phyloP scores from a whole-genome alignment of 2,329 filamentous ascomycete species.

The Grosmannia huntii region DNA sequence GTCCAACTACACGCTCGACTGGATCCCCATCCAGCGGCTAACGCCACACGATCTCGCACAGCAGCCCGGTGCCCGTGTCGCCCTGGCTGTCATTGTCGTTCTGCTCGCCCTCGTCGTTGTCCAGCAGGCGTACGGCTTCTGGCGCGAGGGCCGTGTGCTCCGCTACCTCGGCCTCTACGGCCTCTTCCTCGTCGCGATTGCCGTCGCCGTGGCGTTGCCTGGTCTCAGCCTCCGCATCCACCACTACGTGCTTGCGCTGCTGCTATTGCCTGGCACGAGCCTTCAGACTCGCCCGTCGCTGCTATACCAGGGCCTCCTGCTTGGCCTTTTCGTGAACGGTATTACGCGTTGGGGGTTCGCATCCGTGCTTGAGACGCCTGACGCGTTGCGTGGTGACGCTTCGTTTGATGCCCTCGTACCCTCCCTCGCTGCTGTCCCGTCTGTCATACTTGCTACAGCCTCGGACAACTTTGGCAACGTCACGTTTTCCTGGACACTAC shows the following conservation, averaged over 20 bases:
- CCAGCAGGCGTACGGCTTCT: conserved; percentile 74
- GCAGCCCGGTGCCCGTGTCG: conserved; percentile 78
- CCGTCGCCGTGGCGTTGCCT: conserved; percentile 60
- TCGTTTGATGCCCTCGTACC: conserved; percentile 51
- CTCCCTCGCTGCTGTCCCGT: conserved; percentile 5
- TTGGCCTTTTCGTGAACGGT: conserved; percentile 90
- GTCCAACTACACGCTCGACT: conserved; percentile 90
- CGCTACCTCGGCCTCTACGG: conserved; percentile 68
- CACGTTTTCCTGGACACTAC: conserved; percentile 41
- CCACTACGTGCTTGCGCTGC: conserved; percentile 81
- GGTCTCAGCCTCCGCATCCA: conserved; percentile 77
- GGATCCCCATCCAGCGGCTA: conserved; percentile 87
- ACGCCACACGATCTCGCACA: conserved; percentile 78
- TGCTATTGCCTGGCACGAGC: conserved; percentile 77
- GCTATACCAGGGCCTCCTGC: conserved; percentile 76
- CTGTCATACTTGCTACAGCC: not conserved
- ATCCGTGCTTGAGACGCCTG: conserved; percentile 70
- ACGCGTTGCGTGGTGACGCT: conserved; percentile 54
- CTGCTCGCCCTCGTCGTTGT: conserved; percentile 54
- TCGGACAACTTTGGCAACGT: conserved; percentile 37
- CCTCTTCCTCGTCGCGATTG: conserved; percentile 51
- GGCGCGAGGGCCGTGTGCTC: conserved; percentile 68
- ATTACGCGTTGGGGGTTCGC: conserved; percentile 92
- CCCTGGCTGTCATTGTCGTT: conserved; percentile 65
- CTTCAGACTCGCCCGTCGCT: conserved; percentile 78